Evolutionary conservation across 768 basidiomycete species (phyloP).

Genomic region (Cytidiella melzeri): DNA sequence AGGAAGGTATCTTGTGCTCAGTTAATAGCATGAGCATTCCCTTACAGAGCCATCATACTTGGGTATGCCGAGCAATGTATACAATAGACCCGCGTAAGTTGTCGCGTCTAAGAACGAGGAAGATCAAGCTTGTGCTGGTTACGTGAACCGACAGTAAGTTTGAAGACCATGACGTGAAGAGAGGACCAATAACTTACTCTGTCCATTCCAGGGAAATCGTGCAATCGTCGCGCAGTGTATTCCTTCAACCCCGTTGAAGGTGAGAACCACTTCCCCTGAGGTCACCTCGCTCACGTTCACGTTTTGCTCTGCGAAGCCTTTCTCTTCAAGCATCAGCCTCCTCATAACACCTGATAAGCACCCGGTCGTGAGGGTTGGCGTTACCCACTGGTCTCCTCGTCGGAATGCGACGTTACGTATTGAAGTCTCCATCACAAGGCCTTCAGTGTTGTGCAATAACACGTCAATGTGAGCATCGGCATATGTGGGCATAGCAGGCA

Average conservation of each 20-base stretch:
- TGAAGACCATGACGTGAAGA: too few species aligned
- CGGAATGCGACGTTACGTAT: slow-evolving; percentile 70
- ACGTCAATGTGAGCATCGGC: slow-evolving; percentile 41
- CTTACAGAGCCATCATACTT: too few species aligned
- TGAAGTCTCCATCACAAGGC: slow-evolving; percentile 55
- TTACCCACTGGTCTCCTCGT: slow-evolving; percentile 54
- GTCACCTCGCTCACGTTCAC: slow-evolving; percentile 38
- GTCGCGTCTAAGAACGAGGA: too few species aligned
- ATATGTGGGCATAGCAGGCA: slow-evolving; percentile 28
- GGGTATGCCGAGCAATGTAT: too few species aligned
- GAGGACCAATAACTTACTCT: too few species aligned
- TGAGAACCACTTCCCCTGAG: slow-evolving; percentile 57
- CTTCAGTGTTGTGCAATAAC: slow-evolving; percentile 50
- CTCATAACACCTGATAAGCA: slow-evolving; percentile 71
- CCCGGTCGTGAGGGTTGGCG: slow-evolving; percentile 53
- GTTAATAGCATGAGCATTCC: too few species aligned
- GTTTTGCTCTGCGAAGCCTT: slow-evolving; percentile 42
- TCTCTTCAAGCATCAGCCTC: slow-evolving; percentile 60
- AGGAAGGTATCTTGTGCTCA: too few species aligned
- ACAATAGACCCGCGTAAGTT: too few species aligned
- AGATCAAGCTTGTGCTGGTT: too few species aligned
- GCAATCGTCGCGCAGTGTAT: neutral
- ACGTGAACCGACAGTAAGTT: too few species aligned
- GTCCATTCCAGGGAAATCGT: too few species aligned
- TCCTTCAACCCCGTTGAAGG: slow-evolving; percentile 70